Evolutionary conservation across 2,329 filamentous ascomycete genomes (phyloP), one percentile per base, ranked within the genome.

Genomic region (Pseudogymnoascus sp.): DNA sequence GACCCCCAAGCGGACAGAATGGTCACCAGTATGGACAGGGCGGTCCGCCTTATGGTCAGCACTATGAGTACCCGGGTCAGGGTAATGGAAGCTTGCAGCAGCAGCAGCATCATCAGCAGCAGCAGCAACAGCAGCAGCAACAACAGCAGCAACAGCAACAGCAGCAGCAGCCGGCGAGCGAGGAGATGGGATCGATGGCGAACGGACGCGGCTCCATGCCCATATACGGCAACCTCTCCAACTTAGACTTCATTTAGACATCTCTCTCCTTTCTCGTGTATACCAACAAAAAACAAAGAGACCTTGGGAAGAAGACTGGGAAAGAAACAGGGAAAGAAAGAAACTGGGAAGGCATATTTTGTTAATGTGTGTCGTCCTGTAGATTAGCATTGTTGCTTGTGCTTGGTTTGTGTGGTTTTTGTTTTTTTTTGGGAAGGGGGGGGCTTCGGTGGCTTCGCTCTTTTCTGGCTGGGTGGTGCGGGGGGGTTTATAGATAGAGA

Each of bases 21-120:
- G 51, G 51, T 12, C 51, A 57, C 51, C 51, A 57, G 26, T 57
- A 80, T 69, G 78, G 77, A 72, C 82, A 86, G 77, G 86, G 85
- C 72, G 84, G 84, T 73, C 70, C 73, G 65, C 70, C 71, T 69
- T 74, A 73, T 64, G 71, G 66, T 68, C 72, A 73, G 68, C 70
- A 69, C 67, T 73, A 72, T 71, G 71, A 73, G 68, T 74, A 71
- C 68, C 66, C 69, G 65, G 65, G 69, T 62, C 69, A 74, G 63
- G 69, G 69, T 69, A 73, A 72, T 67, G 69, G 68, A 64, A 66
- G 67, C 65, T 68, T 72, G 40, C 64, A 70, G 64, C 69, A 70
- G 67, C 68, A 66, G 26, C 47, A 57, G 26, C 47, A 57, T 16
- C 69, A 57, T n/a, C 69, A 61, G 4, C 34, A 39, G 5, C 59